These are phyloP conservation scores for Alternaria sp. DNA, from an alignment of 2,329 filamentous ascomycete genomes.

Conservation along the genomic window DNA sequence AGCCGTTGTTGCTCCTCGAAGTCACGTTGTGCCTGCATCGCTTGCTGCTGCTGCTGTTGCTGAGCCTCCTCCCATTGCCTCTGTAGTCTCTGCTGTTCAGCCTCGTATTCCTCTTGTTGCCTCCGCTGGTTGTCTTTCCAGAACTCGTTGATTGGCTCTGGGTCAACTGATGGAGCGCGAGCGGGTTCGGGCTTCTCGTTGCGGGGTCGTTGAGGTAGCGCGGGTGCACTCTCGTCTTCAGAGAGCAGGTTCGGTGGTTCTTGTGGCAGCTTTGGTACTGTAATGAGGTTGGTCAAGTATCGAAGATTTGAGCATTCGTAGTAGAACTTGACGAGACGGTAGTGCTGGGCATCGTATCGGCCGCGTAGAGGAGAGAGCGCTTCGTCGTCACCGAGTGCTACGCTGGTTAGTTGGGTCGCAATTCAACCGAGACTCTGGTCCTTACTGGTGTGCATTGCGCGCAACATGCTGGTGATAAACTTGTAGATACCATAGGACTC, in stretches of 20 bases:
- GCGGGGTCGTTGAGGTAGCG: conserved; percentile 76
- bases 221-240: conserved; percentile 80
- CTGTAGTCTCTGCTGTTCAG: conserved; percentile 87
- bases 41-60: conserved; percentile 79
- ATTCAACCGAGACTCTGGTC: conserved; percentile 15
- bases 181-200: conserved; percentile 68
- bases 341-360: conserved; percentile 94
- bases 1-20: conserved; percentile 94
- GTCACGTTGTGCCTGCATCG: conserved; percentile 86
- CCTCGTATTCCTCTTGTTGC: conserved; percentile 93
- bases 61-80: conserved; percentile 85
- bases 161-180: conserved; percentile 75
- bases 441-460: conserved; percentile 94
- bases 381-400: conserved; percentile 90
- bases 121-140: conserved; percentile 93
- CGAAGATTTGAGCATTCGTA: conserved; percentile 98
- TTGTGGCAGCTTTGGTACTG: conserved; percentile 92
- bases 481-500: conserved; percentile 99
- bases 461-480: conserved; percentile 98
- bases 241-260: conserved; percentile 88
- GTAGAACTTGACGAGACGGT: conserved; percentile 96
- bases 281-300: conserved; percentile 95
- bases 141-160: conserved; percentile 95
- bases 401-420: conserved; percentile 14
- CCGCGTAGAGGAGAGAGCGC: conserved; percentile 85